Percentiles rank a stretch among this genome's conserved stretches.
Evolutionary conservation across 169 alveolate genomes (phyloP).

Genomic region (Neospora caninum): DNA sequence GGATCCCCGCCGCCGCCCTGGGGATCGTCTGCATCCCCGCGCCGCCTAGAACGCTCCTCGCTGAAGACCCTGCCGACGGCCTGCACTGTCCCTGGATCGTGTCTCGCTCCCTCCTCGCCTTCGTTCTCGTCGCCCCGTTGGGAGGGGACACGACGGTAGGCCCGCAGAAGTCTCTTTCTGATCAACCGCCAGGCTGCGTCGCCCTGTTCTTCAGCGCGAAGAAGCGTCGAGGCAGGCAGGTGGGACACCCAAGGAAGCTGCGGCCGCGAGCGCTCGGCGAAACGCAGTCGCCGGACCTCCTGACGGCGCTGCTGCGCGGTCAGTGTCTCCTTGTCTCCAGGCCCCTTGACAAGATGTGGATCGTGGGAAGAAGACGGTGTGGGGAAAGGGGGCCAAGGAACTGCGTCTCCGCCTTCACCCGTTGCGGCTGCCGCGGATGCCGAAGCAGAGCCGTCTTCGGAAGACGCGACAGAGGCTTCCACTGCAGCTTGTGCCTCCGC

Average conservation of each 20-base stretch:
- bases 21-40: too few species aligned
- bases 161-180: not conserved
- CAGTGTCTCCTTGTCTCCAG: not conserved
- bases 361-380: not conserved
- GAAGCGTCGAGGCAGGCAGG: not conserved
- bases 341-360: not conserved
- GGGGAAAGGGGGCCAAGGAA: not conserved
- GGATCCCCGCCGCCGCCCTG: too few species aligned
- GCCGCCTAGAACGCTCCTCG: too few species aligned
- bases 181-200: not conserved
- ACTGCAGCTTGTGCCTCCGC: too few species aligned
- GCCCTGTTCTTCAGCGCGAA: not conserved
- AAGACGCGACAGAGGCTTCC: too few species aligned
- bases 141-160: not conserved
- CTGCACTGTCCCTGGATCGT: too few species aligned
- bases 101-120: too few species aligned
- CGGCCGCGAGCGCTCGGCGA: conserved; percentile 6
- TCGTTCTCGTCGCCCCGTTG: too few species aligned
- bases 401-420: not conserved
- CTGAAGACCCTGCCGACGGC: too few species aligned
- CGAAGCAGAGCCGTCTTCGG: too few species aligned
- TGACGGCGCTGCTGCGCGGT: not conserved
- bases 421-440: too few species aligned
- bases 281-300: not conserved
- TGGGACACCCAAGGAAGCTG: not conserved